Conservation (phyloP, 2,329 filamentous ascomycete genomes). For the Fragosphaeria purpurea region DNA sequence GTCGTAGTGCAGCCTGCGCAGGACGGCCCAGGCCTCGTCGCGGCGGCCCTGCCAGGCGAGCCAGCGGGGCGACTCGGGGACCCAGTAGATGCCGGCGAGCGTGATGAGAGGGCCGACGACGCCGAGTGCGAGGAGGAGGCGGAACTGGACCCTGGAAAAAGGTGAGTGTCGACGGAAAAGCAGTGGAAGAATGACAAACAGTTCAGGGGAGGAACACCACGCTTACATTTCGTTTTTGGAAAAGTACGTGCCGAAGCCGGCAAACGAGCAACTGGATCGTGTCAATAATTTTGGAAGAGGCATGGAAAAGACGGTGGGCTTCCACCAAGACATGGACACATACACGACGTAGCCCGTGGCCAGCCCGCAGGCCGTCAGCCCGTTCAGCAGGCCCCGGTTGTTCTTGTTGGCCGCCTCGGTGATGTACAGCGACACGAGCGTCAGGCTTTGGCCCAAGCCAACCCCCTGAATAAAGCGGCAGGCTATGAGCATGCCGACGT, state of each 20-base stretch:
- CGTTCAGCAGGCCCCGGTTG: conserved; percentile 5
- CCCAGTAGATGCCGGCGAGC: conserved; percentile 5
- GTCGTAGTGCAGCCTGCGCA: conserved; percentile 5
- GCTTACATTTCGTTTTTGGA: conserved; percentile 4
- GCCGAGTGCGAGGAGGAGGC: background rate
- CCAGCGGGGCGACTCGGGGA: conserved; percentile 10
- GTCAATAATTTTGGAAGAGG: too few relatives aligned
- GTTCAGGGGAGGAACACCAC: background rate
- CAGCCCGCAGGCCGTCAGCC: conserved; percentile 5
- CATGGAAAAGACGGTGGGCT: background rate
- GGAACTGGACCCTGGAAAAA: conserved; percentile 2
- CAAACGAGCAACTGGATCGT: background rate
- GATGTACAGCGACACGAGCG: conserved; percentile 5
- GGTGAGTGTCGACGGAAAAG: background rate
- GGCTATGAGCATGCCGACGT: conserved; percentile 3
- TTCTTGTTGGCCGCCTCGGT: conserved; percentile 8
- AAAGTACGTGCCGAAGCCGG: conserved; percentile 4
- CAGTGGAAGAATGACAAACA: background rate
- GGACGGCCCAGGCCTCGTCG: conserved; percentile 42
- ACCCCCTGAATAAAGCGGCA: conserved; percentile 3
- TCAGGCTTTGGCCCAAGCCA: conserved; percentile 6
- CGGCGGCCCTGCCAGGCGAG: conserved; percentile 48
- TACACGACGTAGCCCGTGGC: conserved; percentile 4
- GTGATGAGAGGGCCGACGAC: conserved; percentile 7
- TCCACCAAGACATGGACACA: background rate